Conservation (phyloP, 768 basidiomycete species). For the Solioccasus polychromus region DNA sequence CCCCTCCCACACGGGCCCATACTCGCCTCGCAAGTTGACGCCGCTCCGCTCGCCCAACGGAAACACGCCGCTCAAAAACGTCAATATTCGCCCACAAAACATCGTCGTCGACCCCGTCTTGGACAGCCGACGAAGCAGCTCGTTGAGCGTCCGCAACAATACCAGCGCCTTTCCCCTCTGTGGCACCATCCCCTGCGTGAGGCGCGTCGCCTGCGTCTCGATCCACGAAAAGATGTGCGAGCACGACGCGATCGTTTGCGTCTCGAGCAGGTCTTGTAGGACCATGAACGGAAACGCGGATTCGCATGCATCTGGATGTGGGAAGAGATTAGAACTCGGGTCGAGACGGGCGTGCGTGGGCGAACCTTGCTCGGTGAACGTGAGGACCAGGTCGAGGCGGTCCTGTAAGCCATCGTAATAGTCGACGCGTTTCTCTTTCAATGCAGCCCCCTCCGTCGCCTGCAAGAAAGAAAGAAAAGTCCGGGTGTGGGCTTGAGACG, state of each 20-base stretch:
- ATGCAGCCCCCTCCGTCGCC: constrained; percentile 66
- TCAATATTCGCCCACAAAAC: constrained; percentile 87
- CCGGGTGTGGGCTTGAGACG: no score
- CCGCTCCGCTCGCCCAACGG: constrained; percentile 87
- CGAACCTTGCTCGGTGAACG: constrained; percentile 76
- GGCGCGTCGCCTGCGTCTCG: constrained; percentile 62
- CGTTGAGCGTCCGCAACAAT: constrained; percentile 82
- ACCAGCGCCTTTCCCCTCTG: constrained; percentile 87
- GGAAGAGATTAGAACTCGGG: no score
- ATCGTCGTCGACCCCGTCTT: constrained; percentile 82
- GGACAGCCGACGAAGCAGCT: constrained; percentile 80
- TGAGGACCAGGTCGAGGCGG: constrained; percentile 69
- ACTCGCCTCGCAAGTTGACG: constrained; percentile 88
- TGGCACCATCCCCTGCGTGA: constrained; percentile 78
- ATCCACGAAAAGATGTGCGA: constrained; percentile 89
- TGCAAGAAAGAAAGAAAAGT: constrained; percentile 24
- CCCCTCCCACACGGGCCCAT: constrained; percentile 75
- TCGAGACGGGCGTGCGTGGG: constrained; percentile 6
- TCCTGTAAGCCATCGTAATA: constrained; percentile 64
- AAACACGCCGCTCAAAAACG: constrained; percentile 82
- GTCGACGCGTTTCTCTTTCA: constrained; percentile 45
- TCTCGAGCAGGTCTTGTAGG: constrained; percentile 80
- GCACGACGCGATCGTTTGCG: constrained; percentile 81
- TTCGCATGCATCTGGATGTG: constrained; percentile 88
- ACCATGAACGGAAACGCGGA: constrained; percentile 67